A percentile compares a stretch with the other conserved stretches of the same genome.
These are phyloP conservation scores for Saccharata proteae DNA, from an alignment of 2,329 filamentous ascomycete species.

Conservation along the genomic window DNA sequence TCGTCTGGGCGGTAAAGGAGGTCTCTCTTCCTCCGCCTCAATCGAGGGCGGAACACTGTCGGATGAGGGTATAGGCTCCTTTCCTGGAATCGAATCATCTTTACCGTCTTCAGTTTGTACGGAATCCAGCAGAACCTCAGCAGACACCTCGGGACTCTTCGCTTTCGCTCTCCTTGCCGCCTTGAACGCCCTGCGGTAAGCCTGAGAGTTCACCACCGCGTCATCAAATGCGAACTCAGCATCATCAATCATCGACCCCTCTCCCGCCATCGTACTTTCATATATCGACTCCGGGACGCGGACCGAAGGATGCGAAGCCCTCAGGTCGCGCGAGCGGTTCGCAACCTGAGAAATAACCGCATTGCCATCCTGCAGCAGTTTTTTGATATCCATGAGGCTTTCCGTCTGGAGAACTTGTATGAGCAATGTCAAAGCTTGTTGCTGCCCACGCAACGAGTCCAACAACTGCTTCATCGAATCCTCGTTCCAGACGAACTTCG, in stretches of 20 bases:
- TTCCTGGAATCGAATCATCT: no score
- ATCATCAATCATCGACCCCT: conserved; percentile 12
- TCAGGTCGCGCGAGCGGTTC: conserved; percentile 16
- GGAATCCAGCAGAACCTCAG: background rate
- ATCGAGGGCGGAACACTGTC: background rate
- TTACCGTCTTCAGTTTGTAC: background rate
- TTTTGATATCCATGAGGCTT: conserved; percentile 20
- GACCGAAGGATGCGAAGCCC: conserved; percentile 17
- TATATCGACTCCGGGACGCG: conserved; percentile 18
- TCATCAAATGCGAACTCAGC: conserved; percentile 22
- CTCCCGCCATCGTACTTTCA: conserved; percentile 9
- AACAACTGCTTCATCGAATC: conserved; percentile 22
- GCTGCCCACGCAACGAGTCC: conserved; percentile 22
- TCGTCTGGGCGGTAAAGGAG: background rate
- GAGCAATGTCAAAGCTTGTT: conserved; percentile 19
- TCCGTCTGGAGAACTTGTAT: conserved; percentile 25
- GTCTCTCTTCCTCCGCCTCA: conserved; percentile 1
- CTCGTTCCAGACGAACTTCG: conserved; percentile 21
- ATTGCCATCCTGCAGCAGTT: conserved; percentile 19
- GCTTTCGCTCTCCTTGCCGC: conserved; percentile 4
- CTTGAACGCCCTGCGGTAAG: conserved; percentile 20
- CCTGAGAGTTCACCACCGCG: conserved; percentile 19
- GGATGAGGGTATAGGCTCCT: background rate
- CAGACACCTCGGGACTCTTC: background rate
- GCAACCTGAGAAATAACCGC: conserved; percentile 17